Evolutionary conservation across 2,329 filamentous ascomycete genomes (phyloP).

Genomic region (Purpureocillium lavendulum): DNA sequence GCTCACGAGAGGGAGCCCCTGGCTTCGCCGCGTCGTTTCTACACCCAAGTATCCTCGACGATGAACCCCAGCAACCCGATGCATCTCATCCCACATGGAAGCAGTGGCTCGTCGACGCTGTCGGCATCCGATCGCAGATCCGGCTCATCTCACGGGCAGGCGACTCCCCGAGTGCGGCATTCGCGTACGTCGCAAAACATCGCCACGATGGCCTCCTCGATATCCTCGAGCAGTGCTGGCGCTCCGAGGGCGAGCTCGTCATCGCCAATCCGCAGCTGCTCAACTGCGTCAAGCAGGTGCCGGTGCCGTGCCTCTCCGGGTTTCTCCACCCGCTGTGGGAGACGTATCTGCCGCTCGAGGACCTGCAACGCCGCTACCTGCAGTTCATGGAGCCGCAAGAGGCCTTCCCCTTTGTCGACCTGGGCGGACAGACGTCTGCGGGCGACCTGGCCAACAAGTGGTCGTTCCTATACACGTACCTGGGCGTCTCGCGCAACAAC

Average conservation of each 20-base stretch:
- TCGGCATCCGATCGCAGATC: conserved; percentile 2
- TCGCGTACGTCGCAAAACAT: conserved; percentile 1
- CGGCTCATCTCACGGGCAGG: conserved; percentile 1
- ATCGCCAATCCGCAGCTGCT: conserved; percentile 1
- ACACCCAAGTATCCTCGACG: not conserved
- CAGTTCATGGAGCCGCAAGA: conserved; percentile 6
- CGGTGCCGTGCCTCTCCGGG: conserved; percentile 4
- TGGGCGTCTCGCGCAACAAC: conserved; percentile 5
- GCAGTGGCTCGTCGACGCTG: not conserved
- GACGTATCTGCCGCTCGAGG: conserved; percentile 5
- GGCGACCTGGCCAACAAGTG: conserved; percentile 4
- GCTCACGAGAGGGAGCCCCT: not conserved
- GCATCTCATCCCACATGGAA: conserved; percentile 1
- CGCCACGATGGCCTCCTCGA: not conserved
- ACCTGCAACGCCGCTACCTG: conserved; percentile 1
- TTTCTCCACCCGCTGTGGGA: conserved; percentile 5
- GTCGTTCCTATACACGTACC: conserved; percentile 5
- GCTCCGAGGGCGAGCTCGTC: not conserved
- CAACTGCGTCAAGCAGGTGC: conserved; percentile 1
- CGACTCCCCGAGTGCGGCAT: conserved; percentile 1
- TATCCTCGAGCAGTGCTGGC: conserved; percentile 4
- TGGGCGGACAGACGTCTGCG: conserved; percentile 1
- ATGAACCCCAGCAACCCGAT: not conserved
- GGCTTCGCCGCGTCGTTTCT: not conserved
- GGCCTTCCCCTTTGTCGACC: conserved; percentile 6